Conservation (phyloP, 768 basidiomycete species). For the Termitomyces sp. region DNA sequence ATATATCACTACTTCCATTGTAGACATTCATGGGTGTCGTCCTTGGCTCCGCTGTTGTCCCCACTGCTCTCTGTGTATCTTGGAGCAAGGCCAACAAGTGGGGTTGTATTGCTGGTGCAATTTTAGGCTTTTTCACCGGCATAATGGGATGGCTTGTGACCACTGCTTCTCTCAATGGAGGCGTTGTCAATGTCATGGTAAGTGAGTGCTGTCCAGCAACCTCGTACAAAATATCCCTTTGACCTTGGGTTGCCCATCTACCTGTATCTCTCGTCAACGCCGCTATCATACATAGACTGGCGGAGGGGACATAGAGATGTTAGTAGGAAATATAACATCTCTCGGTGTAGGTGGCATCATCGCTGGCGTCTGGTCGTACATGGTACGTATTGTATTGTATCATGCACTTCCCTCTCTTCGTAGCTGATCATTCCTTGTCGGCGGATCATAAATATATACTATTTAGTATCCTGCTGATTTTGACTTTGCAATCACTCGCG, state of each 20-base stretch:
- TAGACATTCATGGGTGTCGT: constrained; percentile 88
- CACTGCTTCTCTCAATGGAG: constrained; percentile 62
- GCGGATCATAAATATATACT: background rate
- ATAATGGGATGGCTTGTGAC: constrained; percentile 84
- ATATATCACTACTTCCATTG: background rate
- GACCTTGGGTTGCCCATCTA: background rate
- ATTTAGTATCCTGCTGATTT: constrained; percentile 63
- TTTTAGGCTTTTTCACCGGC: constrained; percentile 64
- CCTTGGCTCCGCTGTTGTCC: constrained; percentile 79
- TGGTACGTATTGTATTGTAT: constrained; percentile 36
- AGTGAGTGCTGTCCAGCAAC: constrained; percentile 11
- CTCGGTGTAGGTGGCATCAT: constrained; percentile 80
- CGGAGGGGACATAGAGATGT: constrained; percentile 60
- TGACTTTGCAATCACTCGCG: constrained; percentile 73
- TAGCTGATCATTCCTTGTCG: constrained; percentile 28
- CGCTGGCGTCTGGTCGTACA: constrained; percentile 53
- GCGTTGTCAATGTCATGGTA: constrained; percentile 65
- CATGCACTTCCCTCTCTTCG: too few relatives aligned
- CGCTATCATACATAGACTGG: constrained; percentile 27
- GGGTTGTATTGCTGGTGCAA: constrained; percentile 73
- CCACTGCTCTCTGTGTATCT: constrained; percentile 80
- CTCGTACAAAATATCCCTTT: too few relatives aligned
- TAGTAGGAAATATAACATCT: constrained; percentile 85
- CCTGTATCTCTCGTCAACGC: background rate
- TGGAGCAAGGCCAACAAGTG: constrained; percentile 84